Base-by-base conservation (phyloP, 257 asterid genomes). In the Vinca minor region DNA sequence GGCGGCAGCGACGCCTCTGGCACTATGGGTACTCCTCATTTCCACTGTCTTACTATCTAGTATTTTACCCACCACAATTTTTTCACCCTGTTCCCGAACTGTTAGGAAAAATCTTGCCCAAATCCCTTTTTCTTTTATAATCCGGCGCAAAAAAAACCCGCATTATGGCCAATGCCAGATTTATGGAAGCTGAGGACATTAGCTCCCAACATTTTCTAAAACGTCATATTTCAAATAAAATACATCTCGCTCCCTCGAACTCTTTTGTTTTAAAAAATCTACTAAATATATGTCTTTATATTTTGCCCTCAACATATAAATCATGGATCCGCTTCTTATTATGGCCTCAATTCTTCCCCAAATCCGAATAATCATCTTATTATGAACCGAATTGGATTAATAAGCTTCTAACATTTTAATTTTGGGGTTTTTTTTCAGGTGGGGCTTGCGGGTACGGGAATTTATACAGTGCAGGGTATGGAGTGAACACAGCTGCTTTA, bases 1-100 rank as follows among this genome's bases (percentile, higher is more conserved):
- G 96, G 96, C 70, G 96, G 96, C 63, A 69, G 81, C 21, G 96
- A 88, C 77, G 96, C 96, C 65, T 86, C 96, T 67, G 96, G 96
- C 79, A 88, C 96, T 57, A 88, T 88, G 96, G 96, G 96, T 88
- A 78, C 21, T 0, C 41, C n/a, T 61, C n/a, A 31, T 20, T 32
- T 14, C 58, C 69, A 5, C 35, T 38, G 31, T 38, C 62, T 67
- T 56, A 12, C 45, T 15, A 3, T 28, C 12, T 5, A 5, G 45
- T 1, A 14, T 5, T 8, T 15, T 20, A 0, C 9, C 35, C 15
- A 7, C 5, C 20, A 23, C 14, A 0, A 9, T 25, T 25, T 3
- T 52, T 11, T 32, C 25, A 1, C 34, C 36, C 18, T 62, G 39
- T 61, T 21, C 44, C 32, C 25, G 6, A 64, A 14, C 5, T 47